Conservation (phyloP, 441 rosid species). For the Eugenia klotzschiana region DNA sequence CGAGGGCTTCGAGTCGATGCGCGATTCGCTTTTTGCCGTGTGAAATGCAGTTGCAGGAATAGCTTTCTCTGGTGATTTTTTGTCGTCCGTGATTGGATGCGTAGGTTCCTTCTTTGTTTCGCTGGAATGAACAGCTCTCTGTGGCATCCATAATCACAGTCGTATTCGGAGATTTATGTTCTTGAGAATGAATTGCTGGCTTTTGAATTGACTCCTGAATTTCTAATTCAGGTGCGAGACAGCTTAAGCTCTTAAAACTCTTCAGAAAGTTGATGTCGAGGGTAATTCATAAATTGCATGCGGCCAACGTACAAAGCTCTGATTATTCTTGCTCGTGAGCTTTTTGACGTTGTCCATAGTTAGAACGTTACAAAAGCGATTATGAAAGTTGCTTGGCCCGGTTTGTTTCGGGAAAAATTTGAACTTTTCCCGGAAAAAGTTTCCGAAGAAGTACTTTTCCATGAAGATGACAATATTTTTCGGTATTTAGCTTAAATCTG, state of each 20-base stretch:
- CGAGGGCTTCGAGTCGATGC: background rate
- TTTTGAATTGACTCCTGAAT: background rate
- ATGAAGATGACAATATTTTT: background rate
- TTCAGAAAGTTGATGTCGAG: background rate
- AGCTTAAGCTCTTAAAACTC: background rate
- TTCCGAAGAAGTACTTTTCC: background rate
- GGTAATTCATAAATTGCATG: background rate
- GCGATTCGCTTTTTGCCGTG: background rate
- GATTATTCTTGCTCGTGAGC: background rate
- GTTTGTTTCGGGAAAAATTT: background rate
- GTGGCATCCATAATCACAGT: background rate
- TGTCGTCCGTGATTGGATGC: background rate
- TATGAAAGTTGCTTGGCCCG: background rate
- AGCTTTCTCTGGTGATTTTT: background rate
- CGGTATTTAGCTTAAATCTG: fast-evolving
- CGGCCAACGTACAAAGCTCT: background rate
- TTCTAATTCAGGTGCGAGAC: background rate
- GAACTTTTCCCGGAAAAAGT: background rate
- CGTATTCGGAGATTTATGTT: background rate
- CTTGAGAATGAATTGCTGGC: background rate
- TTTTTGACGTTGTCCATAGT: background rate
- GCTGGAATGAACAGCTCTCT: background rate
- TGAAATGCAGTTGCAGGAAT: background rate
- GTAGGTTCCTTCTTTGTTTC: background rate
- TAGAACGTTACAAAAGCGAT: background rate